These are phyloP conservation scores for Leccinum arenicola DNA, from an alignment of 768 basidiomycete genomes.

Conservation along the genomic window DNA sequence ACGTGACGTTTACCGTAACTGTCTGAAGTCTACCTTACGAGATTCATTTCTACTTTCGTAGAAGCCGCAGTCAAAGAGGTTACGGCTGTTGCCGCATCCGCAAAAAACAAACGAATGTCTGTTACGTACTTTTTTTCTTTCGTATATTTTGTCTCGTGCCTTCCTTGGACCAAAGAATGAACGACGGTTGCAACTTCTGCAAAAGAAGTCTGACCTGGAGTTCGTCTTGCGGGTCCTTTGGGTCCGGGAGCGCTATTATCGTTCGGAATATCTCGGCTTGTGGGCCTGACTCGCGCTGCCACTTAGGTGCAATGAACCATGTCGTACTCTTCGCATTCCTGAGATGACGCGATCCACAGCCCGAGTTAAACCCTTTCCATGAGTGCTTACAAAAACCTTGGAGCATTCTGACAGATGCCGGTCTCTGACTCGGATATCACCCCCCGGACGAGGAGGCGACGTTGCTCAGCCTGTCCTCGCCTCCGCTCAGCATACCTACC, in stretches of 20 bases:
- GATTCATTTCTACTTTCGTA: no score
- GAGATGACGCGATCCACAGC: background rate
- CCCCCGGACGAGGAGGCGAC: constrained; percentile 32
- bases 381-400: background rate
- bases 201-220: constrained; percentile 1
- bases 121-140: background rate
- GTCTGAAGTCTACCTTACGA: no score
- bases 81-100: background rate
- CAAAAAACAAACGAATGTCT: background rate
- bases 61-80: no score
- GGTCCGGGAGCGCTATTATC: constrained; percentile 13
- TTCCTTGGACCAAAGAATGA: background rate
- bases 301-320: background rate
- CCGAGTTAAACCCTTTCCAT: background rate
- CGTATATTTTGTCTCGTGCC: constrained; percentile 1
- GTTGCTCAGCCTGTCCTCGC: constrained; percentile 28
- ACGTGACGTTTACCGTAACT: no score
- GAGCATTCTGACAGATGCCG: constrained; percentile 11
- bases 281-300: background rate
- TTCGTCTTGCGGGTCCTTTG: constrained; percentile 11
- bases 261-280: constrained; percentile 12
- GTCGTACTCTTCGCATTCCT: background rate
- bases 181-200: constrained; percentile 1
- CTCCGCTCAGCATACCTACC: constrained; percentile 47
- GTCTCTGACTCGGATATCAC: constrained; percentile 28